Conservation (phyloP, 208 protist genomes). For the Acanthamoeba lugdunensis region DNA sequence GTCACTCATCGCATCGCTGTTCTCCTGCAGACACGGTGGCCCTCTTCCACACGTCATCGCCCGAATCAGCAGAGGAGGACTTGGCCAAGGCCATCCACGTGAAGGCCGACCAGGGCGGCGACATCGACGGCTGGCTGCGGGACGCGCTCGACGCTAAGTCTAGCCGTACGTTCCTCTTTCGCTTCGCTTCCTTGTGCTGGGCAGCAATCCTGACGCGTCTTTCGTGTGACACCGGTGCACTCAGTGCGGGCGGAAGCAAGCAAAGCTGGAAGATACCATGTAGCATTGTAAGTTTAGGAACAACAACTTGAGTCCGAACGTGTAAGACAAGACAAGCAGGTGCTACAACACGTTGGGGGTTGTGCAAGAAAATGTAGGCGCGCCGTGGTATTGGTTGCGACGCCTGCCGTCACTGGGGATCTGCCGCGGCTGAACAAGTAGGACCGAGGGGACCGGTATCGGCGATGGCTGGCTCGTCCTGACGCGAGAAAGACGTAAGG, state of each 20-base stretch:
- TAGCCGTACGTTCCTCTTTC: not conserved
- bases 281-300: not conserved
- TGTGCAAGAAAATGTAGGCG: too few relatives aligned
- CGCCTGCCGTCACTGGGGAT: too few relatives aligned
- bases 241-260: not conserved
- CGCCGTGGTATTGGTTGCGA: too few relatives aligned
- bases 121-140: slow-evolving; percentile 32
- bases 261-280: not conserved
- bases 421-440: too few relatives aligned
- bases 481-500: too few relatives aligned
- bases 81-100: slow-evolving; percentile 22
- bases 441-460: too few relatives aligned
- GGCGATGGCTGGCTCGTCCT: too few relatives aligned
- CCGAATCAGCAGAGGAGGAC: slow-evolving; percentile 9
- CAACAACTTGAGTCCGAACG: not conserved
- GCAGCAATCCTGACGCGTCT: not conserved
- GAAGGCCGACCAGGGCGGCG: slow-evolving; percentile 48
- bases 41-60: slow-evolving; percentile 7
- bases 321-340: not conserved
- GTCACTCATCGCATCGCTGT: not conserved
- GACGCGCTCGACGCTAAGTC: slow-evolving; percentile 1
- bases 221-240: not conserved
- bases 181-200: not conserved
- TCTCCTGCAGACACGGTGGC: slow-evolving; percentile 53
- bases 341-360: too few relatives aligned